These are phyloP conservation scores for Citrus sinensis DNA, from an alignment of 345 rosid species.

Conservation along the genomic window DVS_A1.0 CM039166.1:23882001-23882500, in stretches of 20 bases:
- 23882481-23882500: neutral
- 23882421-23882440: neutral
- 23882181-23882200: neutral
- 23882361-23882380: neutral
- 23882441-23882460: neutral
- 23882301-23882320: neutral
- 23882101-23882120: neutral
- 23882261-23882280: neutral
- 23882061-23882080: neutral
- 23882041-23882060: neutral
- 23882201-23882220: constrained; percentile 12
- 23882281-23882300: neutral
- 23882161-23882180: neutral
- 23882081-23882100: constrained; percentile 20
- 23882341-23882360: too few relatives aligned
- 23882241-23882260: neutral
- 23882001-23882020: too few relatives aligned
- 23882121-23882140: neutral
- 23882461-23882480: neutral
- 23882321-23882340: neutral
- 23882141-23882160: constrained; percentile 21
- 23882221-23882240: neutral
- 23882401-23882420: neutral
- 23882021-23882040: neutral
- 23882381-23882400: neutral